Conservation (phyloP, 768 basidiomycete genomes). For the Suillus luteus region DNA sequence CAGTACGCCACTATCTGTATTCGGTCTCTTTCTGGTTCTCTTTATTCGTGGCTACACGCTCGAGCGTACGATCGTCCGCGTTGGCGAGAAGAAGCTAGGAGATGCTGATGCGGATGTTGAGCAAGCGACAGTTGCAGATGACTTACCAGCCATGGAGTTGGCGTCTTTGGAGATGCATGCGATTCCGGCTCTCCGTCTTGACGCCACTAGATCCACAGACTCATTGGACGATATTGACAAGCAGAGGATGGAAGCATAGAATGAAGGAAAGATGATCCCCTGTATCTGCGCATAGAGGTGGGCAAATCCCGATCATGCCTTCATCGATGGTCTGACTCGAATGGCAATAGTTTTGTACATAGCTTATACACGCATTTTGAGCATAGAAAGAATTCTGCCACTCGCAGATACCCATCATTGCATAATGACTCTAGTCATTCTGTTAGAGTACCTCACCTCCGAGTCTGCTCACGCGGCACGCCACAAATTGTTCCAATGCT, state of each 20-base stretch:
- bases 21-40: slow-evolving; percentile 35
- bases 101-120: slow-evolving; percentile 35
- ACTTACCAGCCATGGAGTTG: slow-evolving; percentile 3
- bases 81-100: slow-evolving; percentile 16
- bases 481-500: too few relatives aligned
- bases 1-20: slow-evolving; percentile 31
- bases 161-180: slow-evolving; percentile 1
- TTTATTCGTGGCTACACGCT: slow-evolving; percentile 40
- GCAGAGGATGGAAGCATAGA: slow-evolving; percentile 7
- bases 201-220: slow-evolving; percentile 11
- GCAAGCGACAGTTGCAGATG: neutral
- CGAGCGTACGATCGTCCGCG: slow-evolving; percentile 28
- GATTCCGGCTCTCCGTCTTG: neutral
- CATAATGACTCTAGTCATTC: too few relatives aligned
- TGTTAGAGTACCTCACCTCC: too few relatives aligned
- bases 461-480: neutral
- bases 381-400: neutral
- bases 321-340: neutral
- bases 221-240: slow-evolving; percentile 8
- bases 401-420: too few relatives aligned
- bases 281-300: neutral
- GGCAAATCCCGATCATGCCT: neutral
- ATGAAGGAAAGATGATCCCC: neutral
- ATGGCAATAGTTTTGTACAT: neutral
- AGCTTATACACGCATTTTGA: neutral